A percentile compares a stretch with the other conserved stretches of the same genome.
These are phyloP conservation scores for Serendipita sp. DNA, from an alignment of 768 basidiomycete species.

Conservation along the genomic window DNA sequence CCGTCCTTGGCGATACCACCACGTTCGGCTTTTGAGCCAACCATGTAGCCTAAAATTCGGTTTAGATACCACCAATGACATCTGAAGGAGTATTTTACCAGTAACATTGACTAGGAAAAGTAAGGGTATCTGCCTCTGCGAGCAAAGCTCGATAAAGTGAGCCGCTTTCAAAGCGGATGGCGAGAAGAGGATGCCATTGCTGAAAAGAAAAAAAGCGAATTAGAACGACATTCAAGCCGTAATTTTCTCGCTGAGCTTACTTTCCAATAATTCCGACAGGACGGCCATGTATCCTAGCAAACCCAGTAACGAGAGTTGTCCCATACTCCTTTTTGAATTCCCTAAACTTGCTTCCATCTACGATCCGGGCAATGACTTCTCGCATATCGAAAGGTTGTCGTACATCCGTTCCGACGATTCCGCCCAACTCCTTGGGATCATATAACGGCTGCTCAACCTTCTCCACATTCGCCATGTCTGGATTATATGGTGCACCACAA, in stretches of 20 bases:
- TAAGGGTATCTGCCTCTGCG: constrained; percentile 75
- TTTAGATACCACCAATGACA: constrained; percentile 5
- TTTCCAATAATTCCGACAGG: constrained; percentile 86
- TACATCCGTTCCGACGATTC: constrained; percentile 80
- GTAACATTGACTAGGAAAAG: constrained; percentile 95
- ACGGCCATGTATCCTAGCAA: constrained; percentile 76
- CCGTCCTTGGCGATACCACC: constrained; percentile 93
- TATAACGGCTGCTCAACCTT: constrained; percentile 59
- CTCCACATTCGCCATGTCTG: constrained; percentile 41
- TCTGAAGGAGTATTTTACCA: constrained; percentile 23
- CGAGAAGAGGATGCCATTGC: constrained; percentile 84
- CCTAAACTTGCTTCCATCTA: constrained; percentile 79
- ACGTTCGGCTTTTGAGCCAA: constrained; percentile 85
- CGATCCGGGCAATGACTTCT: constrained; percentile 80
- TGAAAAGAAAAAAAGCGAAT: not conserved
- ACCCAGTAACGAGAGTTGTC: constrained; percentile 78
- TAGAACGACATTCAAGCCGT: not conserved
- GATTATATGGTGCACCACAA: constrained; percentile 32
- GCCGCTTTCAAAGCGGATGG: constrained; percentile 87
- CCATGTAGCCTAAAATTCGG: constrained; percentile 61
- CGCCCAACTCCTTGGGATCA: constrained; percentile 65
- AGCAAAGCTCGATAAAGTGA: constrained; percentile 89
- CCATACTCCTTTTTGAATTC: constrained; percentile 98
- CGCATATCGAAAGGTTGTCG: constrained; percentile 86
- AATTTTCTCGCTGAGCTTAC: not conserved